Base-by-base conservation (phyloP, 139 green algal genomes). In the Closterium sp. region DNA sequence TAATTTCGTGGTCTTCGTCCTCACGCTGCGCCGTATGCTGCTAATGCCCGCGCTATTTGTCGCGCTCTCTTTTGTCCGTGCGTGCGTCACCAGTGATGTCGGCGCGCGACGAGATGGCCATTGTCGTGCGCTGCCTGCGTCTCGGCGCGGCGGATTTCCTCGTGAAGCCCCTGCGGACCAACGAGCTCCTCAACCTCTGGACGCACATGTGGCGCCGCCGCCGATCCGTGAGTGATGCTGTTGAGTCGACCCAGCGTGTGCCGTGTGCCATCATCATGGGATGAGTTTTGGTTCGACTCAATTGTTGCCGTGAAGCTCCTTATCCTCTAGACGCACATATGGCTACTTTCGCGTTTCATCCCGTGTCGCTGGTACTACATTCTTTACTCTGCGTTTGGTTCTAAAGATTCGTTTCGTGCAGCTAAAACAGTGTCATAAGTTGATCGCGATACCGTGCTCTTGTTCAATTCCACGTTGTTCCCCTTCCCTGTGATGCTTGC, bases 131-230 rank as follows among this genome's bases (percentile, higher is more conserved):
- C 6, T 98, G 97, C 95, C 95, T 98, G 13, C 94, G 96, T 24
- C 94, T 97, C 13, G 97, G 97, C 27, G 97, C 97, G 0, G 96
- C 97, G n/a, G 97, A 98, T 95, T 98, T 97, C 92, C 96, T 97
- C 86, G 92, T 98, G 34, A 98, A 97, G 90, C 97, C 97, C 2
- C 93, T 98, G 89, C 93, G 97, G 7, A 91, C 93, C 21, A 98
- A 98, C 87, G 97, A 98, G 92, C 94, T 98, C 50, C 92, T 96
- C 0, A 96, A 97, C 90, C 95, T 98, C 13, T 98, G 97, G 97
- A 98, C 96, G 0, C 94, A 96, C 21, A 96, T 98, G 0, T 98
- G 97, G 97, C 96, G 96, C 92, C 96, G 95, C 92, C 86, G 95
- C 19, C 86, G 87, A 88, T 45, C 19, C 2, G 91, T 94, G 19